Base-by-base conservation (phyloP, 495 filamentous ascomycete genomes). In the Annulohypoxylon maeteangense region DNA sequence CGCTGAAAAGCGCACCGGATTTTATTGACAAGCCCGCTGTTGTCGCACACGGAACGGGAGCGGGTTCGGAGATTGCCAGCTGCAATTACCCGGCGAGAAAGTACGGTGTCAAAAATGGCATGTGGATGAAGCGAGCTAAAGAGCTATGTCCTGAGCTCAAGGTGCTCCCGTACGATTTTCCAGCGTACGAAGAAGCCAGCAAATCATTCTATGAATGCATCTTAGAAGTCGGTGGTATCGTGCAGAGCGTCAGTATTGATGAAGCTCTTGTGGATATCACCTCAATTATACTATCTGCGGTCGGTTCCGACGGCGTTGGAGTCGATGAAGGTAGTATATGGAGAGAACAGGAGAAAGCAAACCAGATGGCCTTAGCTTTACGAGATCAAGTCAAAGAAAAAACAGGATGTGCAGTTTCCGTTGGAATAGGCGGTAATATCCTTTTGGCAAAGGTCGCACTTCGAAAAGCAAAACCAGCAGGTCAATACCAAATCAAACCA, bases 221-320 rank as follows among this genome's bases (percentile, higher is more conserved):
- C 7, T 78, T 97, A n/a, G 83, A 86, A 12, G 83, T 93, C 6
- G 92, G 90, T 38, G 95, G 93, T 1, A 78, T 92, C 34, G 92
- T 97, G 4, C 96, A 99, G 75, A 98, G 95, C 75, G 94, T 98
- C 25, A 98, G 95, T 68, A 91, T 99, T 57, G 95, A 99, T 71
- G 95, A 99, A 78, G 95, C 93, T 6, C 84, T 98, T 11, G 80
- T 97, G 8, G 94, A 98, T 76, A 82, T 93, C 53, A 92, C 90
- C 23, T 78, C 79, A 0, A 74, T 90, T 16, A 92, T 93, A 68
- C 78, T 94, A 31, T 81, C 86, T 10, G 87, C 85, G 5, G 87
- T 89, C 23, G 91, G 89, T 2, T 90, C 90, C 2, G 87, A 91
- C 67, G 92, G 92, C 11, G 81, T 82, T n/a, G 87, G 87, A 3